Evolutionary conservation across 805 yeast genomes (phyloP), one percentile per base, ranked within the genome.

Genomic region (Blastobotrys peoriensis): DNA sequence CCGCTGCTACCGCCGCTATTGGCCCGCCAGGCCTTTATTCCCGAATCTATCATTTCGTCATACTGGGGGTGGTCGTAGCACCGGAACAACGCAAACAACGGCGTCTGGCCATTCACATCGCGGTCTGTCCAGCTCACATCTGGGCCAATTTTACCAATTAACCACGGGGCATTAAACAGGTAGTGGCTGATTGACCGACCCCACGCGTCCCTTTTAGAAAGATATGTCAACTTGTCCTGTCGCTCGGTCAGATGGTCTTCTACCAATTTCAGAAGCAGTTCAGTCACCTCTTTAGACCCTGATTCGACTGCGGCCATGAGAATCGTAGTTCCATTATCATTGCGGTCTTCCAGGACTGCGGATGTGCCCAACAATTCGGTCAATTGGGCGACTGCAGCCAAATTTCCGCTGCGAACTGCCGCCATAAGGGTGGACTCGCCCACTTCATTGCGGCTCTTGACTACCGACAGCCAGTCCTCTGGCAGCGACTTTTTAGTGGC

Each of bases 41-140:
- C 57, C 10, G 22, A n/a, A 3, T 34, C 44, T 8, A 52, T 33
- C 36, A 52, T 43, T 2, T 57, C 56, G 2, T 67, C 58, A 60
- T 88, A 89, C 27, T 78, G 62, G 0, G 75, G 65, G 51, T 84
- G 88, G 59, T 88, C 96, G 62, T 89, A 89, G 51, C 88, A 78
- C 44, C 96, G 66, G 51, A 86, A 79, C 2, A 86, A 63, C 2
- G 86, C 74, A 61, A 83, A 78, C 6, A 91, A 64, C 0, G 97
- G 94, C 0, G 97, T 86, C 53, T 84, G 86, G 0, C 81, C 77
- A 47, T 74, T 77, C 9, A 55, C 50, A 58, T 89, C 97, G 41
- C 73, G 73, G 10, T 63, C 59, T 4, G 67, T 70, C 97, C 97
- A 91, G 54, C 85, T 70, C 3, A 88, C 65, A 36, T 67, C 72